Base-by-base conservation (phyloP, 176 grass and related monocot species). In the Urochloa ruziziensis region DNA sequence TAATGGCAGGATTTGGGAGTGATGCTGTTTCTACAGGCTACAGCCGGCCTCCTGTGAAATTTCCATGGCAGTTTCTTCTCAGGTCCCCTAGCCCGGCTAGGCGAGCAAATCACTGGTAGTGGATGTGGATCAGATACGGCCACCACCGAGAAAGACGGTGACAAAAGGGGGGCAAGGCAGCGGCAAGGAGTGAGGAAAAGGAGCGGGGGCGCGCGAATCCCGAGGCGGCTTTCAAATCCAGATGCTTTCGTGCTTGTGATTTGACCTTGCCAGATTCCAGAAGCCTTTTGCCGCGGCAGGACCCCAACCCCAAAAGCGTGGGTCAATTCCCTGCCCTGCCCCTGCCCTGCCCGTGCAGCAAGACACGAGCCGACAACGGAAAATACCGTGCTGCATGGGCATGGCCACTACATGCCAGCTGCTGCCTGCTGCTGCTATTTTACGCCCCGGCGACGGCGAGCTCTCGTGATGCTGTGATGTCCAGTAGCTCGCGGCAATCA, bases 211-310 rank as follows among this genome's bases (percentile, higher is more conserved):
- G 6, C 16, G 43, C 1, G 43, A 23, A 83, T 83, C n/a, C 73
- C 46, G 11, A 83, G 10, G n/a, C 51, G 9, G 15, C 42, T 5
- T 89, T 85, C 81, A 49, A 69, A 85, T 90, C 76, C 82, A 32
- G 49, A 90, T 66, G 37, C 58, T 75, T 14, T 37, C 32, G 65
- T 23, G 56, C 10, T 24, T 3, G 59, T 18, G 70, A 69, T 82
- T 89, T 79, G 75, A 85, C 85, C 51, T 73, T 32, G 51, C 42
- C 75, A 48, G 73, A 78, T 78, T 90, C 86, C 68, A 75, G 82
- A 73, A 70, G 52, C 59, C 82, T 82, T 85, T 89, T 53, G 67
- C 49, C 3, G 84, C 70, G 37, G 34, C 48, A 87, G 57, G 48
- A 40, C 39, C 47, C 48, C 76, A 40, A 5, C 47, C 48, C 76